Evolutionary conservation across 495 filamentous ascomycete species (phyloP), one percentile per base, ranked within the genome.

Genomic region (Aspergillus nanangensis): DNA sequence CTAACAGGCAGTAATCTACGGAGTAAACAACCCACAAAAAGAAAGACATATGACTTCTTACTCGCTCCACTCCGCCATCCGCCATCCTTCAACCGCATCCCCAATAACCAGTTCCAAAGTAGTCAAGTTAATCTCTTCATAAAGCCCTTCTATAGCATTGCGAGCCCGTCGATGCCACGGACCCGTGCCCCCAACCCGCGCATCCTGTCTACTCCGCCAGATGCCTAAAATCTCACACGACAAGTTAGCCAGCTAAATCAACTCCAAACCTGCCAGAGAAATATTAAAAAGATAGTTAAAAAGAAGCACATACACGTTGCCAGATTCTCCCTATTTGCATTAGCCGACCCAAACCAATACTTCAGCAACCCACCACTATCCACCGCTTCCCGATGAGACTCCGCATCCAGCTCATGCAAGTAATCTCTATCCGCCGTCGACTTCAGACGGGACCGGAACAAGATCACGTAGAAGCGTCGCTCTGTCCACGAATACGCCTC

Each of bases 301-400:
- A 3, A 23, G 13, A 14, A 32, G 41, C 29, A 62, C 70, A 55
- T 55, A 77, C 84, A 90, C 35, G 86, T 90, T 38, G 87, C 86
- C 48, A 90, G 62, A 63, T 91, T 90, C 56, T 74, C 70, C 19
- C 76, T 72, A 24, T 82, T 61, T 25, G 59, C 69, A 66, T 89
- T 78, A 24, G 85, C 85, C 22, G 61, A 63, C 11, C 86, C 86
- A 59, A 87, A 91, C 87, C 88, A 93, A 67, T 91, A 90, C 78
- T 94, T 93, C 55, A 95, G 67, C 57, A 96, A 73, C n/a, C 90
- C 90, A 1, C 88, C 89, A 51, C 81, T 84, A 25, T 71, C 71
- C 4, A 77, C 81, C 9, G 90, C 90, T 63, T 95, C 88, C 21
- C 72, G 71, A 55, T 94, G 90, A 10, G 87, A 86, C 36, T 77